phyloP scores from a whole-genome alignment of 495 filamentous ascomycete species.

The Parachaetomium inaequale region DNA sequence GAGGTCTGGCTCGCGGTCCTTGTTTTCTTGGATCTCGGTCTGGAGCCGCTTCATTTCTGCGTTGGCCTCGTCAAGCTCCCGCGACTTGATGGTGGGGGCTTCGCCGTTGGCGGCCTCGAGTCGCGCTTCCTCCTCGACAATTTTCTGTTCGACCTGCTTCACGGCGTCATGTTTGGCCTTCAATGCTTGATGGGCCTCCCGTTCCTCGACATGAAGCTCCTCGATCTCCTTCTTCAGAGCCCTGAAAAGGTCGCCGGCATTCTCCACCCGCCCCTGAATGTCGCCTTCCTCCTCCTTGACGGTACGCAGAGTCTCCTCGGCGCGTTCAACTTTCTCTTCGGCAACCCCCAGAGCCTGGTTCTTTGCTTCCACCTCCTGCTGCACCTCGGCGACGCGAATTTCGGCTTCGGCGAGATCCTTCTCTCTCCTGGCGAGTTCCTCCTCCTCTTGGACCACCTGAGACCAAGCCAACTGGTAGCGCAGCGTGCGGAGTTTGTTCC shows the following conservation, averaged over 20 bases:
- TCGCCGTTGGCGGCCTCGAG: conserved; percentile 56
- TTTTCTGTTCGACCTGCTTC: conserved; percentile 36
- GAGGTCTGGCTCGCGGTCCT: conserved; percentile 30
- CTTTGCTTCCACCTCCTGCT: conserved; percentile 29
- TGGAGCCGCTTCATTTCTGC: conserved; percentile 44
- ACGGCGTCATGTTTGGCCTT: conserved; percentile 35
- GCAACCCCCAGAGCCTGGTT: conserved; percentile 26
- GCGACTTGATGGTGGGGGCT: conserved; percentile 34
- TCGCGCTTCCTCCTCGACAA: conserved; percentile 41
- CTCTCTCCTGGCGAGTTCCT: conserved; percentile 29
- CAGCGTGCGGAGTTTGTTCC: conserved; percentile 49
- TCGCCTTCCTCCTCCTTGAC: conserved; percentile 38
- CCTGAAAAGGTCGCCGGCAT: conserved; percentile 38
- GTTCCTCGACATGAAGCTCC: conserved; percentile 43
- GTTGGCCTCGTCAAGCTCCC: conserved; percentile 49
- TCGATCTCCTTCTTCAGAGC: conserved; percentile 28
- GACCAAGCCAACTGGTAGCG: conserved; percentile 66
- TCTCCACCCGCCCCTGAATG: conserved; percentile 34
- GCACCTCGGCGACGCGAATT: conserved; percentile 27
- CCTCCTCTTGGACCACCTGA: conserved; percentile 54
- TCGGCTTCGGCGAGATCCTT: conserved; percentile 33
- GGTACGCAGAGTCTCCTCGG: conserved; percentile 22
- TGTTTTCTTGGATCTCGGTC: conserved; percentile 36
- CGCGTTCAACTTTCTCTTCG: conserved; percentile 30
- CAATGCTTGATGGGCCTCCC: conserved; percentile 43